Evolutionary conservation across 2,329 filamentous ascomycete genomes (phyloP), one percentile per base, ranked within the genome.

Genomic region (Xylaria sp.): DNA sequence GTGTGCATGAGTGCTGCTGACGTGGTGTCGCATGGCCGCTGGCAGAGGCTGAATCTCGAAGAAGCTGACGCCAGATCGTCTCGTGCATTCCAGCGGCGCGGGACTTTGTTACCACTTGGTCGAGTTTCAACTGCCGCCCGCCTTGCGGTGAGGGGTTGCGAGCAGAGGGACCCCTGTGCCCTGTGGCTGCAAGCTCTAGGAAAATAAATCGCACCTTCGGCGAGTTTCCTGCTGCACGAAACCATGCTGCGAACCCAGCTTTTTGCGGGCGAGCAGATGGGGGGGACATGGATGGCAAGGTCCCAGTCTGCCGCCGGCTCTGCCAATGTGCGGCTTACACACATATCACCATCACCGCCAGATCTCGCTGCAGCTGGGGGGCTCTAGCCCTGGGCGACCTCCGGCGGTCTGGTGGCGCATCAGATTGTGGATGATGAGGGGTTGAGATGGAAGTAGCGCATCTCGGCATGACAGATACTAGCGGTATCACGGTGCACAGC

Each of bases 51-150:
- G 46, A 49, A 49, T 49, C 24, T 49, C 20, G 46, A 41, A n/a
- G n/a, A n/a, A 20, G 46, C 46, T 50, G 48, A 43, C 29, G 26
- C 43, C 44, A 39, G 46, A 40, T 43, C 26, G n/a, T 43, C 34
- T 19, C 19, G 34, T 22, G 44, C 20, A 52, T 57, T 60, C 54
- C 57, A 54, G 57, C 54, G 54, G 60, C 57, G 54, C 58, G 60
- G 54, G 44, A 57, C 44, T 24, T 37, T 13, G 29, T 26, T 21
- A 43, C 38, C 38, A 41, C 46, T 29, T 21, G 39, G 41, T 52
- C 52, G 57, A 45, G 61, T 62, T 62, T 63, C 61, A 63, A 63
- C 59, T 63, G 61, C 61, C 61, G 61, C 61, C 50, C 46, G 53
- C 57, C 55, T 48, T 56, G 56, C 51, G 57, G 37, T 56, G 61